Base-by-base conservation (phyloP, 1,139 yeast species). In the Zygosaccharomyces sapae region DNA sequence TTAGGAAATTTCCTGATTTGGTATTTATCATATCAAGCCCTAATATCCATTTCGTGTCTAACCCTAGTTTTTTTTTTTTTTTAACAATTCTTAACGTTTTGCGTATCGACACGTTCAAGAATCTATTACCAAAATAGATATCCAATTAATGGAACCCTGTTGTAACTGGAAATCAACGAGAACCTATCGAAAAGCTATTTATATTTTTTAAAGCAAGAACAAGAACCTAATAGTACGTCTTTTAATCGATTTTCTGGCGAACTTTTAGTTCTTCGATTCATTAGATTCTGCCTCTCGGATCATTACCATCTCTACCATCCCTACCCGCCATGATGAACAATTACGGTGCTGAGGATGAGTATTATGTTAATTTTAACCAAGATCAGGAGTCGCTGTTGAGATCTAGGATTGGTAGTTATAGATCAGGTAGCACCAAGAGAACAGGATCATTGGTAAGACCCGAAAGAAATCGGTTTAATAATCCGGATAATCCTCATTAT, bases 401-500 rank as follows among this genome's bases (percentile, higher is more conserved):
- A 13, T 48, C 56, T 1, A 51, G 61, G 33, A 43, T 43, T 27
- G 47, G 46, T 16, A 39, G 46, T 8, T 30, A 31, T 16, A 44
- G 42, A 29, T 43, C 50, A 6, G 47, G 40, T 12, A 29, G 45
- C 12, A 55, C 56, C 29, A 55, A 54, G 19, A 53, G 66, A 48
- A 63, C 60, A 38, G 62, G 59, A 12, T 85, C 95, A 1, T 72
- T 88, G 53, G 85, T 87, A 36, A 75, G 86, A 53, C 95, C 94
- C 1, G 96, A 88, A 64, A 74, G 96, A 54, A 80, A 83, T 43
- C 72, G 89, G 47, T 70, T 85, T 53, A 73, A 76, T 55, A 76
- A 79, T 55, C 81, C 79, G 10, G 76, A 75, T 51, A 86, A 86
- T 62, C 94, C 92, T 1, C 80, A 83, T 48, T 85, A 75, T 66